phyloP scores from a whole-genome alignment of 169 alveolate species.

The Plasmodium cynomolgi region DNA sequence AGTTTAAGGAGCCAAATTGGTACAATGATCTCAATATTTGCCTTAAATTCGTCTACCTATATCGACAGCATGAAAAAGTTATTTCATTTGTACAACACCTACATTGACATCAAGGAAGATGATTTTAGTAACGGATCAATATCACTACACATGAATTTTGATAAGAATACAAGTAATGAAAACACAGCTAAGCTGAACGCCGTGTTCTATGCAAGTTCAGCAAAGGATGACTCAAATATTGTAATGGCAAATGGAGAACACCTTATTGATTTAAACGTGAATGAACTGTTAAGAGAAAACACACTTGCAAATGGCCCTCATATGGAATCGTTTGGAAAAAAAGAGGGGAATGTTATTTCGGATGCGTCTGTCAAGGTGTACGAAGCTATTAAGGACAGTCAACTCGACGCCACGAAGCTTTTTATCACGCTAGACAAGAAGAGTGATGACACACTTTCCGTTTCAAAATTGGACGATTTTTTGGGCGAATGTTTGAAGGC shows the following conservation, averaged over 20 bases:
- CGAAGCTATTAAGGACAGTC: not conserved
- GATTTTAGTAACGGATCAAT: conserved; percentile 25
- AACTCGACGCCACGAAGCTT: conserved; percentile 1
- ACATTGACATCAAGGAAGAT: conserved; percentile 2
- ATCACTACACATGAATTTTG: conserved; percentile 5
- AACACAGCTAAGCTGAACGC: not conserved
- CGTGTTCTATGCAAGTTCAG: not conserved
- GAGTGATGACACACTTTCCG: not conserved
- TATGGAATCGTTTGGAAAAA: not conserved
- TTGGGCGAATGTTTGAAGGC: not conserved
- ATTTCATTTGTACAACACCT: conserved; percentile 2
- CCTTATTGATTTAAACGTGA: not conserved
- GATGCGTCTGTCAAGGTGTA: not conserved
- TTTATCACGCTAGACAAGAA: conserved; percentile 24
- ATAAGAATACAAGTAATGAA: not conserved
- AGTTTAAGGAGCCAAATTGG: not conserved
- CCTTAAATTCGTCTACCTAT: not conserved
- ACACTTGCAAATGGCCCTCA: not conserved
- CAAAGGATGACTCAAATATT: not conserved
- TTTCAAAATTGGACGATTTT: conserved; percentile 26
- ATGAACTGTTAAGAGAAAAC: not conserved
- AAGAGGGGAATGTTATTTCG: not conserved
- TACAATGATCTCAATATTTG: not conserved
- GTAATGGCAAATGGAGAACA: not conserved
- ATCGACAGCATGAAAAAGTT: not conserved